Base-by-base conservation (phyloP, 306 rosid species). In the Vachellia pachyceras region DNA sequence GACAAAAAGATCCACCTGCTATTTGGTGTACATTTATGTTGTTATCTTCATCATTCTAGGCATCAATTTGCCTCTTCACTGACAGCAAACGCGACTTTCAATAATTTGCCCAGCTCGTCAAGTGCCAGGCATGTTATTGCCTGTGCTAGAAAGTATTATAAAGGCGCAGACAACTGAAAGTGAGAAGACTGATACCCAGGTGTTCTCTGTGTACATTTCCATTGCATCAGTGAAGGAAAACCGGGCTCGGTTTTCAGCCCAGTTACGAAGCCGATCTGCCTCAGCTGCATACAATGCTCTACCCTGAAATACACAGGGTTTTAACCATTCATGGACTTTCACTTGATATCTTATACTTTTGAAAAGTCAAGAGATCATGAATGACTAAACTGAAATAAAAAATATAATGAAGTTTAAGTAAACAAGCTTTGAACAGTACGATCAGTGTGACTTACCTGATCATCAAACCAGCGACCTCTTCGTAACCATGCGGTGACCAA, bases 141-240 rank as follows among this genome's bases (percentile, higher is more conserved):
- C 78, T 42, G 98, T 90, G 90, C 93, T 95, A 17, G 99, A 93
- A 73, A 95, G 97, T 36, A 93, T 95, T 63, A 95, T 95, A 90
- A 92, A 95, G 75, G 99, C 97, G 55, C 99, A 93, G 7, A 95
- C 98, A 10, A 93, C 96, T 4, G 98, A 93, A 33, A 95, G 97
- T 71, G 99, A 95, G 90, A 95, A 90, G 12, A 95, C 99, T n/a
- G 99, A 90, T 69, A 95, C 64, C 98, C 93, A 95, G 5, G 98
- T 88, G 85, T 88, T 85, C 79, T 95, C 99, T 20, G 97, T 89
- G 88, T 95, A 95, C 93, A 92, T 93, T 86, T 95, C 99, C 97
- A 89, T 95, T 41, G 99, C 99, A 72, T 93, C 99, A 0, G 97
- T 89, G 89, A 95, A 92, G 9, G 97, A 92, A 76, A 95, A 91